Base-by-base conservation (phyloP, 805 yeast species). In the Zygosaccharomyces bailii region DNA sequence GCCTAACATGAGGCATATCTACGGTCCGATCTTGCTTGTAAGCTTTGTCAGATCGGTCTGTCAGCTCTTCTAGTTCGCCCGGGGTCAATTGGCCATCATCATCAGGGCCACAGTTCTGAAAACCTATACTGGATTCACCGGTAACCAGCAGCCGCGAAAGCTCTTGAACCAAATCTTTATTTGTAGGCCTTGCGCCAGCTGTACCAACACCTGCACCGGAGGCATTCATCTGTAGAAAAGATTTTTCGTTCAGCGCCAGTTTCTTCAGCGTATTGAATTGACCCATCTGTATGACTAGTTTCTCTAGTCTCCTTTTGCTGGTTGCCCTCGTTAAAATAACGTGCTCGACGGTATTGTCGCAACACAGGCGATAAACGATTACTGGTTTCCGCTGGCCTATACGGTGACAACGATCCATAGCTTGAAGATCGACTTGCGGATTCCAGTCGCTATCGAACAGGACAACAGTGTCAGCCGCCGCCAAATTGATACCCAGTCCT, bases 391-490 rank as follows among this genome's bases (percentile, higher is more conserved):
- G 73, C 62, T 91, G 99, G 0, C 98, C 98, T 43, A 93, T 87
- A 58, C 99, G 72, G 61, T 91, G 98, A 9, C 86, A 95, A 43
- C 99, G 73, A 56, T 90, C 98, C 80, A 91, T 91, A 0, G 98
- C 98, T 62, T 91, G 99, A 40, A 89, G 69, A 65, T 91, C 98
- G 50, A 88, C 95, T 59, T 91, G 97, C 0, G 98, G 99, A 57
- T 91, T 91, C 96, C 97, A 91, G 60, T 91, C 99, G 45, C 88
- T 84, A 58, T 91, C 99, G 59, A 87, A 89, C 8, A 91, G 56
- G 3, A 91, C 78, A 1, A 93, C 98, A 1, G 95, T 82, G 52
- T 93, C 97, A 0, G 98, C 96, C 0, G 84, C 80, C 0, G 83
- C 78, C 44, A 91, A 70, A 58, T 91, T 91, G 34, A 91, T 79